Evolutionary conservation across 176 grass and related monocot genomes (phyloP).

Genomic region (Thinopyrum elongatum): DNA sequence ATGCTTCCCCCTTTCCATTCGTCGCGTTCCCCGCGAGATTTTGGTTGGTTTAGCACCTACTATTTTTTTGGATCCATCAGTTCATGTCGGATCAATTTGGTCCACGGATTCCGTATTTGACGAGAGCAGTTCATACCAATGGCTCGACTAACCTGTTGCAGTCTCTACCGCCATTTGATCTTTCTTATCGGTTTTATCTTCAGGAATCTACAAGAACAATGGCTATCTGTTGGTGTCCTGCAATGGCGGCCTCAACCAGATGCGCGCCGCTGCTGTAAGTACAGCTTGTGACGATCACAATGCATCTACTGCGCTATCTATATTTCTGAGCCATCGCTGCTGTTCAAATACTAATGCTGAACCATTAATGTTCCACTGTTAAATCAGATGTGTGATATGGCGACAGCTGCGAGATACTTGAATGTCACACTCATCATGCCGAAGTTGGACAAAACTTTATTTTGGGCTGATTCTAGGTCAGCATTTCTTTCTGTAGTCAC

Average conservation of each 20-base stretch:
- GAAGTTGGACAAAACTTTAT: conserved; percentile 83
- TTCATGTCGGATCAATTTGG: not conserved
- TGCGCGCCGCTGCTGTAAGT: conserved; percentile 80
- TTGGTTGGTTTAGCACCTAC: not conserved
- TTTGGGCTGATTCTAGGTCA: conserved; percentile 86
- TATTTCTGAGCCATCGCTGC: not conserved
- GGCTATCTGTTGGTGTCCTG: conserved; percentile 93
- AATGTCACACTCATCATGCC: conserved; percentile 80
- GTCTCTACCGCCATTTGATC: not conserved
- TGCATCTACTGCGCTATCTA: not conserved
- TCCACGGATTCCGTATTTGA: not conserved
- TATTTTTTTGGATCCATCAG: not conserved
- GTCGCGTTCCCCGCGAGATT: not conserved
- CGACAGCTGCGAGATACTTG: conserved; percentile 72
- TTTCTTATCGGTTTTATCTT: not conserved
- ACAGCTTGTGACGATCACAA: conserved; percentile 10
- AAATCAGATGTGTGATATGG: conserved; percentile 85
- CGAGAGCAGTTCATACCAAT: too few relatives aligned
- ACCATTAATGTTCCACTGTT: not conserved
- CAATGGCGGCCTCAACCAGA: conserved; percentile 94
- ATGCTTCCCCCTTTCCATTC: too few relatives aligned
- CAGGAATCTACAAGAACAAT: conserved; percentile 96
- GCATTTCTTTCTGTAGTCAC: not conserved
- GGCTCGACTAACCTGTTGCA: conserved; percentile 1
- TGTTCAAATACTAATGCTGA: conserved; percentile 17